Conservation (phyloP, 139 green algal species). For the Diplosphaera chodatii region DNA sequence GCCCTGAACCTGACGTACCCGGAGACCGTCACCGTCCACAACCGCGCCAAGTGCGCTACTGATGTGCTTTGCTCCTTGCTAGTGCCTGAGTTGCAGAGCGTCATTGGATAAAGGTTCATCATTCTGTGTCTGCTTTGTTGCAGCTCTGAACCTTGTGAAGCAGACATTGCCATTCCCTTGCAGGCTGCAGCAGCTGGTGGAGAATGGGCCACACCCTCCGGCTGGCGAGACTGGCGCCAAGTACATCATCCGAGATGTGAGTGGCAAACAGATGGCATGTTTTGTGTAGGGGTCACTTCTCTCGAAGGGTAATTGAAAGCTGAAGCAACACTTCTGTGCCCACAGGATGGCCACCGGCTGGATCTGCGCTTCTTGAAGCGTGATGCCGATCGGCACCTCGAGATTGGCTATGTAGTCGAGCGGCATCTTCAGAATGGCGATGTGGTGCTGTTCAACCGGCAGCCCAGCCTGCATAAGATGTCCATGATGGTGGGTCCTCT, state of each 20-base stretch:
- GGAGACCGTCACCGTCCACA: conserved; percentile 86
- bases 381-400: conserved; percentile 58
- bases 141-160: no score
- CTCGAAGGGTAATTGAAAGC: no score
- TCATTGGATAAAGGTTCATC: no score
- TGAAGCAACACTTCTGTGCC: background rate
- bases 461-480: conserved; percentile 99
- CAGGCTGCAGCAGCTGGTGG: conserved; percentile 85
- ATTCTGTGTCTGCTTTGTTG: no score
- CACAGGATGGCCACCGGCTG: conserved; percentile 83
- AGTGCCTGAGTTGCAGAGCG: no score
- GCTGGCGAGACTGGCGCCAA: conserved; percentile 91
- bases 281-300: no score
- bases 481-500: conserved; percentile 93
- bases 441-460: conserved; percentile 99
- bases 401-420: conserved; percentile 89
- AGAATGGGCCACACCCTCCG: conserved; percentile 91
- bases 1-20: conserved; percentile 97
- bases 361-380: conserved; percentile 80
- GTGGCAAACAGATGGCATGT: no score
- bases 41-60: conserved; percentile 61
- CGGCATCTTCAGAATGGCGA: conserved; percentile 92
- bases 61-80: no score
- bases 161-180: no score
- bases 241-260: conserved; percentile 84